Base-by-base conservation (phyloP, 345 rosid species). In the Melaleuca alternifolia region DNA sequence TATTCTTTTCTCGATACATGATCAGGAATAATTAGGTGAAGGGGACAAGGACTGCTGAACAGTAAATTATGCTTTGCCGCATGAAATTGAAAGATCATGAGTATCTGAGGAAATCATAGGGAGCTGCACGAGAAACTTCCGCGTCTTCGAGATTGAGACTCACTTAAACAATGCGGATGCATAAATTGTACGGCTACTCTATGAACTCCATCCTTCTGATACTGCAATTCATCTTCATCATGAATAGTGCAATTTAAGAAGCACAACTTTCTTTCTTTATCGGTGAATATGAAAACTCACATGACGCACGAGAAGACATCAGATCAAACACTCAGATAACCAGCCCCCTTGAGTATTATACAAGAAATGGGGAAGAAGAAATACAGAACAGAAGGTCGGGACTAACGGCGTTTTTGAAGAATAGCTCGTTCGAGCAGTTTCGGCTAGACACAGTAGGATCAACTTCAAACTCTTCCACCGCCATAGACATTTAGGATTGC, bases 401-500 rank as follows among this genome's bases (percentile, higher is more conserved):
- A 71, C 79, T 33, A 10, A 71, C 20, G 81, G 18, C 48, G 13
- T 71, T 71, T 37, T 37, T 11, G 26, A 71, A 71, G 26, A 71
- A 37, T 24, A 10, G 81, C 26, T 37, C 33, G 81, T 37, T 71
- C 1, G 24, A 71, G 81, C 26, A 71, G 26, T 44, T 37, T 71
- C 18, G 48, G 46, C 81, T 20, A 46, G 23, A 44, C 61, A 21
- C 2, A 53, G 76, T 54, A 20, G 52, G 86, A 44, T 85, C 11
- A 52, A 50, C 26, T 85, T 56, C 86, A 85, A 41, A 46, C 75
- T 44, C 54, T 85, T 56, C 53, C 86, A 46, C 91, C 90, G 10
- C 16, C 84, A 20, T 7, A 89, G 50, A 41, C 84, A 37, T 61
- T 89, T 26, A 51, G 53, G 11, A n/a, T 85, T 23, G 59, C 26